Conservation (phyloP, 2,329 filamentous ascomycete species). For the Cercospora janseana region DNA sequence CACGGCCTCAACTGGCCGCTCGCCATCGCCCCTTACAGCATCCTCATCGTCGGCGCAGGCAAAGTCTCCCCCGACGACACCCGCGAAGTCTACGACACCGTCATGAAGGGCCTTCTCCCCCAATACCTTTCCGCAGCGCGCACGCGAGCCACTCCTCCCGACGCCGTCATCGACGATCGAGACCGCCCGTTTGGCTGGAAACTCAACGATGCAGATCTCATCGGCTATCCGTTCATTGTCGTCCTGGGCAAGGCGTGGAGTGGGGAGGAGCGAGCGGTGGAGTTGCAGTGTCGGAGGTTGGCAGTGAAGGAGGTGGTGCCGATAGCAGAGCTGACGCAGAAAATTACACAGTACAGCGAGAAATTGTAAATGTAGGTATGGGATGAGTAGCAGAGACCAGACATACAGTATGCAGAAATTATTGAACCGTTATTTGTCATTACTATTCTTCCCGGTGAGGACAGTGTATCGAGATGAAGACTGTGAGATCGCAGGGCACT, state of each 20-base stretch:
- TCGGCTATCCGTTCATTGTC: slow-evolving; percentile 82
- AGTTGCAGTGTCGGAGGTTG: slow-evolving; percentile 75
- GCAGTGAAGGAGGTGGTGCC: slow-evolving; percentile 53
- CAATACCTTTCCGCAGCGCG: slow-evolving; percentile 2
- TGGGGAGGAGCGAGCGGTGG: slow-evolving; percentile 54
- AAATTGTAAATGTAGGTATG: slow-evolving; percentile 17
- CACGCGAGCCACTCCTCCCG: slow-evolving; percentile 38
- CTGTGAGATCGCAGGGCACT: too few relatives aligned
- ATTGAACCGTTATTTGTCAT: too few relatives aligned
- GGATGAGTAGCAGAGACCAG: neutral
- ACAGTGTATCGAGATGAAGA: too few relatives aligned
- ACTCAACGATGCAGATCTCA: slow-evolving; percentile 80
- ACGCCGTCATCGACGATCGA: slow-evolving; percentile 71
- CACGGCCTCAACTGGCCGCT: slow-evolving; percentile 84
- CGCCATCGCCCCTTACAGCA: slow-evolving; percentile 80
- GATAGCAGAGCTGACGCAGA: slow-evolving; percentile 16
- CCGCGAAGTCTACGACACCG: slow-evolving; percentile 58
- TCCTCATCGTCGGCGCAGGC: slow-evolving; percentile 58
- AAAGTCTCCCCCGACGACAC: slow-evolving; percentile 22
- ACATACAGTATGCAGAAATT: neutral
- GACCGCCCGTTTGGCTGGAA: slow-evolving; percentile 73
- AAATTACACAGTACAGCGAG: slow-evolving; percentile 19
- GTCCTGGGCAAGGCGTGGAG: slow-evolving; percentile 71
- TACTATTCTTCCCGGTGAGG: too few relatives aligned
- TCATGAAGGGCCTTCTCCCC: slow-evolving; percentile 39